Conservation (phyloP, 1,139 yeast species). For the Suhomyces chickasaworum region DNA sequence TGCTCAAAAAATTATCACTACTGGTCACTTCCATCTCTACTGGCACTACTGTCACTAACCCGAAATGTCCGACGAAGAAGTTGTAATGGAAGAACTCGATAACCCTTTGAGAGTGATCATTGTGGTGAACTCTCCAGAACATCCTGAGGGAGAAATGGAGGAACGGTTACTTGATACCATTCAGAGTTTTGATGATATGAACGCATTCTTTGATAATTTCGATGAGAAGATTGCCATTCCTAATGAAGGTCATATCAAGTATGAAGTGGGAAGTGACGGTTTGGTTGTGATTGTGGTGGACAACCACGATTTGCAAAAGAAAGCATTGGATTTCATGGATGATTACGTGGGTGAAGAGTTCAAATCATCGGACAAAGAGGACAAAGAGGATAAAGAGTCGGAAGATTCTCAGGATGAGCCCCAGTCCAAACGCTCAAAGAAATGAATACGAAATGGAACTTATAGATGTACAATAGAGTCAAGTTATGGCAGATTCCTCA, state of each 20-base stretch:
- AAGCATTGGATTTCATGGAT: slow-evolving; percentile 41
- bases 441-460: slow-evolving; percentile 4
- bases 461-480: slow-evolving; percentile 10
- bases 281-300: slow-evolving; percentile 62
- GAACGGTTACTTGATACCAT: slow-evolving; percentile 49
- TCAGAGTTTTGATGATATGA: slow-evolving; percentile 52
- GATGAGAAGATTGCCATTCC: slow-evolving; percentile 65
- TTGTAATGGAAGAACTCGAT: slow-evolving; percentile 34
- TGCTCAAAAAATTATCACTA: slow-evolving; percentile 7
- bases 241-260: slow-evolving; percentile 65
- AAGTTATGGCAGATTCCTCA: not conserved
- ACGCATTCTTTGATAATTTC: slow-evolving; percentile 61
- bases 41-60: too few relatives aligned
- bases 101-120: slow-evolving; percentile 46
- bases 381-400: not conserved
- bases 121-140: slow-evolving; percentile 40
- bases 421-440: slow-evolving; percentile 10
- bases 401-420: slow-evolving; percentile 6
- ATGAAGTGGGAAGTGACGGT: slow-evolving; percentile 74
- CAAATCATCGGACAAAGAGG: slow-evolving; percentile 13
- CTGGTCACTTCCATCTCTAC: too few relatives aligned
- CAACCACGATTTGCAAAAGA: slow-evolving; percentile 30
- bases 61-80: slow-evolving; percentile 24
- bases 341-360: slow-evolving; percentile 23
- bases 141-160: slow-evolving; percentile 54